These are phyloP conservation scores for Phytophthora agathidicida DNA, from an alignment of 352 stramenopile genomes.

Conservation along the genomic window DNA sequence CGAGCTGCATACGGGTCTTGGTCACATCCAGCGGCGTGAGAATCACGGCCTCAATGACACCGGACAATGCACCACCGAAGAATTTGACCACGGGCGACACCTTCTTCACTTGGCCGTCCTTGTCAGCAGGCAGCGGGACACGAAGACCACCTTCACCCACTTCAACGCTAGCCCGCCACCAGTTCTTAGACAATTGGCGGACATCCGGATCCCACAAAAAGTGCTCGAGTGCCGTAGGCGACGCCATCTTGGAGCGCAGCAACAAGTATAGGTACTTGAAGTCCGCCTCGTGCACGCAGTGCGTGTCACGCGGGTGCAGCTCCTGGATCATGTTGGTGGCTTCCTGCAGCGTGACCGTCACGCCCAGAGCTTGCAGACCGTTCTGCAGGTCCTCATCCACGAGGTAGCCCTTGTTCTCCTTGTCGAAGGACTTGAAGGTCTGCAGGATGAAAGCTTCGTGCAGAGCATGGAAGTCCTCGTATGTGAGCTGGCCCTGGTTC, in stretches of 20 bases:
- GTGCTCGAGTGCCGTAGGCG: conserved; percentile 69
- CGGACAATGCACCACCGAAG: conserved; percentile 82
- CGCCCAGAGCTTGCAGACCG: conserved; percentile 65
- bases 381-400: conserved; percentile 71
- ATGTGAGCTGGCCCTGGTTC: conserved; percentile 74
- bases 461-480: conserved; percentile 76
- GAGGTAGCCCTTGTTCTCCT: conserved; percentile 69
- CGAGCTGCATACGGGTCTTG: conserved; percentile 90
- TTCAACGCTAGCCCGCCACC: conserved; percentile 88
- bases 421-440: conserved; percentile 79
- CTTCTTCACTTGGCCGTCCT: conserved; percentile 56
- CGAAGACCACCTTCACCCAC: conserved; percentile 76
- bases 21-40: conserved; percentile 88
- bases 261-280: conserved; percentile 87
- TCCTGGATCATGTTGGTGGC: conserved; percentile 82
- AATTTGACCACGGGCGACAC: conserved; percentile 82
- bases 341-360: conserved; percentile 74
- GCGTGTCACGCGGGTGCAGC: conserved; percentile 66
- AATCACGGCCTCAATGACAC: conserved; percentile 86
- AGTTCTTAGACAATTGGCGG: conserved; percentile 86
- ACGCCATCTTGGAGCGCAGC: conserved; percentile 80
- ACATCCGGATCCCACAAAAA: conserved; percentile 84
- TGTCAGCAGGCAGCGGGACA: conserved; percentile 54
- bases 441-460: conserved; percentile 80
- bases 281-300: conserved; percentile 74